Evolutionary conservation across 352 stramenopile genomes (phyloP), one percentile per base, ranked within the genome.

Genomic region (Globisporangium nagaii): DNA sequence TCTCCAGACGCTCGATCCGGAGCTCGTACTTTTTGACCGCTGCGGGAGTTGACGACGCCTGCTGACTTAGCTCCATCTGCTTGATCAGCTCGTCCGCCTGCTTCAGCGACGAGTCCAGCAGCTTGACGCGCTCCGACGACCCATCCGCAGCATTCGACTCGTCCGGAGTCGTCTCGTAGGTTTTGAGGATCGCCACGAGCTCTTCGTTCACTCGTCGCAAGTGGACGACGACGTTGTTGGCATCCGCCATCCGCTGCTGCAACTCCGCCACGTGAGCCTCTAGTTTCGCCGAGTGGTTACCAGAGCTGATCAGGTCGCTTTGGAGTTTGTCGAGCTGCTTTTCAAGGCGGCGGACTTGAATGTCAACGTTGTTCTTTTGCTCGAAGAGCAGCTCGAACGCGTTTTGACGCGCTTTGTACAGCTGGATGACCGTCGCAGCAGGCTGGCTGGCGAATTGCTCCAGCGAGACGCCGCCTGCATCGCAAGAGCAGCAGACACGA

Each of bases 361-460:
- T 76, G 22, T 85, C 73, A 31, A 62, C 59, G 27, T 71, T 80
- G 51, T 48, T 68, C 32, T 84, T 83, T 55, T 84, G 70, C 39
- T 84, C 71, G 28, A 72, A 76, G 12, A 87, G 55, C 32, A 79
- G 73, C 31, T 87, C 76, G 19, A 82, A 82, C 7, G 75, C 74
- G 47, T 82, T 77, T 43, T 87, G 76, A 30, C 71, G 76, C 17
- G 70, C 60, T 46, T 71, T 70, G 53, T 84, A 85, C 19, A 87
- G 50, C 41, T 85, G 58, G 20, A 83, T 62, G n/a, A 74, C 68
- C 9, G 70, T 58, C 41, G 70, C 59, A n/a, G 64, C 70, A 34
- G 76, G 76, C n/a, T 73, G 63, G 22, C 11, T 66, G 27, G 69
- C 60, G 7, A 83, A 53, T n/a, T 84, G 57, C 31, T 80, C 70